These are phyloP conservation scores for Blumeriella jaapii DNA, from an alignment of 2,329 filamentous ascomycete species.

Conservation along the genomic window DNA sequence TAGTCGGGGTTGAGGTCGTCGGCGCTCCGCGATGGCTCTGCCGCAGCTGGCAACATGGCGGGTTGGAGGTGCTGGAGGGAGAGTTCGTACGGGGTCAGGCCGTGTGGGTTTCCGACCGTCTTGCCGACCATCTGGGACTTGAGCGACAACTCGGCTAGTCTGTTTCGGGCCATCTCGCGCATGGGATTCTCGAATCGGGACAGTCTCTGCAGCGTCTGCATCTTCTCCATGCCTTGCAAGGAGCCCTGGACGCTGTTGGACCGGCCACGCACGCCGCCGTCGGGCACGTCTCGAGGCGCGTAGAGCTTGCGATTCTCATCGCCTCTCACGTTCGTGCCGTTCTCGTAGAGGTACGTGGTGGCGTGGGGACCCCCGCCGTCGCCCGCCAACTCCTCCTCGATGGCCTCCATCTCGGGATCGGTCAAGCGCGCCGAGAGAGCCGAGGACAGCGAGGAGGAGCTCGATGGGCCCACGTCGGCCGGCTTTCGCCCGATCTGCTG, in stretches of 20 bases:
- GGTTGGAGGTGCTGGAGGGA: background rate
- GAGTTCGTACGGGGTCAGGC: constrained; percentile 1
- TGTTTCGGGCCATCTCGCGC: constrained; percentile 16
- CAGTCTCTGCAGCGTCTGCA: constrained; percentile 26
- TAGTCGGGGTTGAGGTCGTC: constrained; percentile 15
- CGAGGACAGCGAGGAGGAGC: background rate
- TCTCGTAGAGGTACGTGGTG: too few relatives aligned
- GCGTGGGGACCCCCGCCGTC: too few relatives aligned
- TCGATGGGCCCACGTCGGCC: constrained; percentile 3
- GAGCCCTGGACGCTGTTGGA: constrained; percentile 2
- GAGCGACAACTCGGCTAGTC: constrained; percentile 21
- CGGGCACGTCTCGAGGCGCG: background rate
- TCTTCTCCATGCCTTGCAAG: constrained; percentile 22
- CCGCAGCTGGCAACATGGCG: background rate
- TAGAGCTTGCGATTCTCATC: constrained; percentile 3
- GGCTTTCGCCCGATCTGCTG: constrained; percentile 19
- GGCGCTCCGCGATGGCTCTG: background rate
- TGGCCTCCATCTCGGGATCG: background rate
- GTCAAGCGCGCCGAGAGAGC: background rate
- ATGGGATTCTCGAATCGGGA: constrained; percentile 25
- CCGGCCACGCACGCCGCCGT: background rate
- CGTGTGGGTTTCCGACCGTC: background rate
- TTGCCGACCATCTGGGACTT: constrained; percentile 6
- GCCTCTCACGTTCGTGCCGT: too few relatives aligned
- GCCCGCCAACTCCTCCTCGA: background rate